Evolutionary conservation across 306 rosid genomes (phyloP).

Genomic region (Lablab purpureus): DNA sequence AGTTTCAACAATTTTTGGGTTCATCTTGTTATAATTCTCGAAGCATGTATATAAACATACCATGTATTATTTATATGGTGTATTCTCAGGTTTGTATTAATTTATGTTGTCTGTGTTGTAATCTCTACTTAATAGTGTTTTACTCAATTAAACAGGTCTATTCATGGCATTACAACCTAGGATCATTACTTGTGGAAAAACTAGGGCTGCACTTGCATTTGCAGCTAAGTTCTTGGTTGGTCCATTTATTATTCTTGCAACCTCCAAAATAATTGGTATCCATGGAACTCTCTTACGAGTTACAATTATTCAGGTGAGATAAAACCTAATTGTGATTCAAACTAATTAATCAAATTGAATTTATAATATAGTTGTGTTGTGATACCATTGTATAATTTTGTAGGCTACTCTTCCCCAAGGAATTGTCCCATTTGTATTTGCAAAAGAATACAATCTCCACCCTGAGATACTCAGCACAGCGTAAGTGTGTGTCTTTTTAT

Average conservation of each 20-base stretch:
- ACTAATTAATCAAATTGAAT: background rate
- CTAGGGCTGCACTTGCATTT: constrained; percentile 39
- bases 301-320: constrained; percentile 50
- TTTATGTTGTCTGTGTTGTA: background rate
- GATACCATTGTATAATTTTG: background rate
- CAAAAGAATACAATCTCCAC: constrained; percentile 49
- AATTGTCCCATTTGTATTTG: constrained; percentile 50
- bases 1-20: too few species aligned
- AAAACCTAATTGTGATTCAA: background rate
- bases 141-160: constrained; percentile 40
- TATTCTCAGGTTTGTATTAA: background rate
- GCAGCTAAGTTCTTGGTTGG: constrained; percentile 47
- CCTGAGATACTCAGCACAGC: constrained; percentile 50
- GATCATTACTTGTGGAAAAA: constrained; percentile 51
- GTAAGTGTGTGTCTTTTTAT: constrained; percentile 38
- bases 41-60: too few species aligned
- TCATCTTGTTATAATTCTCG: too few species aligned
- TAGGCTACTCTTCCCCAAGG: constrained; percentile 55
- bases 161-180: constrained; percentile 56
- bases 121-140: background rate
- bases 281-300: constrained; percentile 49
- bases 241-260: constrained; percentile 45
- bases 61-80: too few species aligned
- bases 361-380: background rate
- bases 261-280: constrained; percentile 38